Evolutionary conservation across 116 monocot genomes (phyloP), one percentile per base, ranked within the genome.

Genomic region (Zostera marina): DNA sequence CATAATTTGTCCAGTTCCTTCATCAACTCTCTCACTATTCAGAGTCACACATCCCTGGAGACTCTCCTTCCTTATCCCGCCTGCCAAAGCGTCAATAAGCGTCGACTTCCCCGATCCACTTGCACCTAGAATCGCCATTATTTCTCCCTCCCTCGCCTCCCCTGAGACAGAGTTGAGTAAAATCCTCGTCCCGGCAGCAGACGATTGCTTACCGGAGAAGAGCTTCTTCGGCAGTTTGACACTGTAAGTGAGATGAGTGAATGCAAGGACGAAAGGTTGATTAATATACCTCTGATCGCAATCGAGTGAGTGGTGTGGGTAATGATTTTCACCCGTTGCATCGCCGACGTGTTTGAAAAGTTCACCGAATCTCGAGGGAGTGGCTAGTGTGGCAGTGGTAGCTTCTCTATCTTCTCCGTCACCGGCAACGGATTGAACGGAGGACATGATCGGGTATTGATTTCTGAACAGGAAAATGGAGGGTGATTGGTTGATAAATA

Each of bases 71-170:
- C 75, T 43, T 11, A 89, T 89, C 11, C 84, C 59, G 51, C 75
- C 73, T 3, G 88, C 88, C 11, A 89, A 72, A 3, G 88, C 88
- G 66, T 89, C 89, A 67, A 89, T 81, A n/a, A 84, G 74, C 1
- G 84, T 84, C 11, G 81, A 81, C 63, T 89, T 89, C 24, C 89
- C 84, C 5, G 75, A 77, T 1, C 84, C 89, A 46, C 81, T 84
- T 0, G 84, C 81, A 3, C 88, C 88, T 4, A 89, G 67, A 26
- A 89, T 81, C 5, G 88, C 88, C 12, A 89, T 67, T 52, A 83
- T 89, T 66, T 89, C 78, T 3, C 84, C 89, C 14, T 81, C 84
- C 22, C 70, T 46, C 16, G 89, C 84, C 48, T 89, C 81, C 10
- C 89, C 84, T 12, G 84, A 81, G 23, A 88, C 47, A 4, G 77